phyloP scores from a whole-genome alignment of 495 filamentous ascomycete genomes.

The Lindgomyces ingoldianus region DNA sequence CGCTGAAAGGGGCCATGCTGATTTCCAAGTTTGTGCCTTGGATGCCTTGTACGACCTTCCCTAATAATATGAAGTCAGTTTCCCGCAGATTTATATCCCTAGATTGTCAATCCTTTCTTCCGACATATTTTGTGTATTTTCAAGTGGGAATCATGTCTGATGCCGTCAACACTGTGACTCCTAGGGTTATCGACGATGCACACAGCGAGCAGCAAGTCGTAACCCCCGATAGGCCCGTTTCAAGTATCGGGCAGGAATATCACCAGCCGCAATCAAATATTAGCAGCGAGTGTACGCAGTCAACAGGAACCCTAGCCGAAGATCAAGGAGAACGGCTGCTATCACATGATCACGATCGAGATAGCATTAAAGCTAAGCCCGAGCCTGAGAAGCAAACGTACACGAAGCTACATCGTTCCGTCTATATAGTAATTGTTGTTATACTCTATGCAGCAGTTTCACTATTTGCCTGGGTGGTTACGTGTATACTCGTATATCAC shows the following conservation, averaged over 20 bases:
- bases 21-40: neutral
- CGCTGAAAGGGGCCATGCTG: neutral
- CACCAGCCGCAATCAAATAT: neutral
- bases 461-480: neutral
- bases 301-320: neutral
- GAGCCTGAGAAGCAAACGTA: neutral
- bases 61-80: neutral
- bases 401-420: conserved; percentile 2
- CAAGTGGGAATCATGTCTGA: neutral
- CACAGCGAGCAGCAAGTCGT: neutral
- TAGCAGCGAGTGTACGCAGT: neutral
- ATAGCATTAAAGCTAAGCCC: neutral
- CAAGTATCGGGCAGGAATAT: neutral
- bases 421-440: neutral
- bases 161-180: neutral
- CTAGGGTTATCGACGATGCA: neutral
- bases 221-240: neutral
- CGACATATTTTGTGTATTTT: neutral
- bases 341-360: neutral
- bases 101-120: neutral
- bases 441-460: neutral
- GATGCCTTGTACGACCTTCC: neutral
- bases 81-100: neutral
- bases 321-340: neutral
- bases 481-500: neutral